Evolutionary conservation across 371 early-diverging fungal species (phyloP), one percentile per base, ranked within the genome.

Genomic region (Cokeromyces recurvatus): DNA sequence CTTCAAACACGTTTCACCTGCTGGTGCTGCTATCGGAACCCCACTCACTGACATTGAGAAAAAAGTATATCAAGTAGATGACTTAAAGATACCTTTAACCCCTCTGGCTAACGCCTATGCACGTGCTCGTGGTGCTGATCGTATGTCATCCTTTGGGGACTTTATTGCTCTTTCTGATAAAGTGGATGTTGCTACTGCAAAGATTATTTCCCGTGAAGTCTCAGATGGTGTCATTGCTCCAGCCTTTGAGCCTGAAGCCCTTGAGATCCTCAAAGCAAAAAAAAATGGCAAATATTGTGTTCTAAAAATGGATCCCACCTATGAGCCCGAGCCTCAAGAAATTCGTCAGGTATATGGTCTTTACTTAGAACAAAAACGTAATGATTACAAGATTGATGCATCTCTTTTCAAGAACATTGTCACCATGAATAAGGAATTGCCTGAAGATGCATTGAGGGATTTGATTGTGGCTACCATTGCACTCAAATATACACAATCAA

Each of bases 181-280:
- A 27, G 89, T 89, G 51, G 98, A 97, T 69, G 79, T 87, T 53
- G 85, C 82, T 22, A 97, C 98, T n/a, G 98, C 98, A 51, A 81
- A 80, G 65, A 87, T 97, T 50, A 94, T 97, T 63, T 86, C 90
- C 32, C 85, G 90, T 46, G 98, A 97, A 62, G 85, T 91, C 15
- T 92, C 92, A n/a, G 97, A 96, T 66, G 97, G 97, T 68, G 87
- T 96, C 20, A 94, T 97, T 75, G 98, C 98, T 19, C 95, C 96
- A 10, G 89, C 79, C 4, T 97, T 89, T 54, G 84, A 83, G 14
- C 68, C 81, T 9, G 95, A 80, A 55, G 98, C 98, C 21, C 77
- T 97, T 55, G 96, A 85, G 39, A 79, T 96, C 20, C 72, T 97
- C 61, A 73, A 77, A 48, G 88, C 87, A 74, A 97, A 97, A 85